Conservation (phyloP, 352 stramenopile species). For the Phytophthora ramorum region DNA sequence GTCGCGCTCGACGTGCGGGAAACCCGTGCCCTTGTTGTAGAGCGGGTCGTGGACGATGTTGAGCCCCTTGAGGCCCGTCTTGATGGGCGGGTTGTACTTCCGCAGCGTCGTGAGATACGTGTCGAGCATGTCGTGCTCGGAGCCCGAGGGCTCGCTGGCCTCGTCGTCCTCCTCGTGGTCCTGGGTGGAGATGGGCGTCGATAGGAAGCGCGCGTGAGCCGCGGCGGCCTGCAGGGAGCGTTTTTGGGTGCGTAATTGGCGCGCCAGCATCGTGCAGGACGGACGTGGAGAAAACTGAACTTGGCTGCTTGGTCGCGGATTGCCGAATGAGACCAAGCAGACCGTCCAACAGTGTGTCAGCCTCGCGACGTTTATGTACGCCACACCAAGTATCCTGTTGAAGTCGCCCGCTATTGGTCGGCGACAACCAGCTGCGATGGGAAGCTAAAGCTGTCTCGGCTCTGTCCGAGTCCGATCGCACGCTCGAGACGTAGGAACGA, state of each 20-base stretch:
- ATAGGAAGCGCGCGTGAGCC: slow-evolving; percentile 34
- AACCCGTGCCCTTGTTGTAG: slow-evolving; percentile 92
- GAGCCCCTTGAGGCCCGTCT: slow-evolving; percentile 78
- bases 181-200: slow-evolving; percentile 27
- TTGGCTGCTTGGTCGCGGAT: slow-evolving; percentile 31
- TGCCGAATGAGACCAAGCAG: slow-evolving; percentile 33
- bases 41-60: slow-evolving; percentile 86
- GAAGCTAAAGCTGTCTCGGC: too few species aligned
- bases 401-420: slow-evolving; percentile 17
- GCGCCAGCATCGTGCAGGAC: slow-evolving; percentile 37
- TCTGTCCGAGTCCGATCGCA: not conserved
- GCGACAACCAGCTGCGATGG: slow-evolving; percentile 14
- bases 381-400: slow-evolving; percentile 19
- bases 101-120: slow-evolving; percentile 67
- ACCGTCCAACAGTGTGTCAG: not conserved
- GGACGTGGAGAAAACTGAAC: slow-evolving; percentile 6
- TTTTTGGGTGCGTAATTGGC: slow-evolving; percentile 36
- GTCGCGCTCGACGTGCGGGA: slow-evolving; percentile 84
- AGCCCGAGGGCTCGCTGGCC: slow-evolving; percentile 32
- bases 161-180: slow-evolving; percentile 56
- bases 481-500: not conserved
- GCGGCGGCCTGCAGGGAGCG: slow-evolving; percentile 25
- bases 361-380: slow-evolving; percentile 3
- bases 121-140: slow-evolving; percentile 54
- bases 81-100: slow-evolving; percentile 85